Percentiles rank a stretch among this genome's conserved stretches.
Conservation (phyloP, 2,329 filamentous ascomycete genomes). For the Aureobasidium mangrovei region DNA sequence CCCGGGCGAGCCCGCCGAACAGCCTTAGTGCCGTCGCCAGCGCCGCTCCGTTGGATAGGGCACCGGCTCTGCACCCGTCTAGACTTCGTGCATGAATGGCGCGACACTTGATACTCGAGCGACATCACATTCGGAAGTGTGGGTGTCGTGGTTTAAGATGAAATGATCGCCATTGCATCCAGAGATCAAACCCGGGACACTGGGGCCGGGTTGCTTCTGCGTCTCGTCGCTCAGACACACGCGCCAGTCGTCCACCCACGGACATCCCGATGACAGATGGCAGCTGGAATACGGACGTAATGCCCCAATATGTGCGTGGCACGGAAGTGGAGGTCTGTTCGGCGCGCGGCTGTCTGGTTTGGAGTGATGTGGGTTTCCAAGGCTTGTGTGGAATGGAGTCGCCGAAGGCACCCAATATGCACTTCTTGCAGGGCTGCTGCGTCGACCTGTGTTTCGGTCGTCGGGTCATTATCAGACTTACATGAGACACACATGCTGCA, state of each 20-base stretch:
- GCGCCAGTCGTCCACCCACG: background rate
- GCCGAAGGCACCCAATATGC: conserved; percentile 2
- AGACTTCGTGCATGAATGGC: conserved; percentile 5
- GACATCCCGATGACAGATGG: conserved; percentile 1
- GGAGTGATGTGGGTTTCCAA: conserved; percentile 3
- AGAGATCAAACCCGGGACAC: background rate
- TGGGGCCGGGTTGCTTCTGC: background rate
- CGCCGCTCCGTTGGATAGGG: conserved; percentile 4
- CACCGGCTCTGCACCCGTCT: conserved; percentile 9
- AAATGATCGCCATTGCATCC: background rate
- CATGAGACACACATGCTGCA: background rate
- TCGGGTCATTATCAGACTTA: conserved; percentile 1
- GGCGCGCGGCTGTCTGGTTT: background rate
- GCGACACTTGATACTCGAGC: conserved; percentile 7
- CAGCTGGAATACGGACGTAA: conserved; percentile 9
- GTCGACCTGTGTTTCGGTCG: background rate
- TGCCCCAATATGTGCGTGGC: conserved; percentile 4
- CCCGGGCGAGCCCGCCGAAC: conserved; percentile 11
- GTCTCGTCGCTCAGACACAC: conserved; percentile 2
- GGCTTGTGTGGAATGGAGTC: conserved; percentile 9
- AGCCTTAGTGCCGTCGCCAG: conserved; percentile 11
- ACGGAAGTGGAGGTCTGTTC: background rate
- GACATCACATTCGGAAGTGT: background rate
- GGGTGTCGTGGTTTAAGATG: background rate
- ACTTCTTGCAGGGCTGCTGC: conserved; percentile 10